These are phyloP conservation scores for Ulota crispa DNA, from an alignment of 225 moss, liverwort and hornwort genomes.

Conservation along the genomic window DNA sequence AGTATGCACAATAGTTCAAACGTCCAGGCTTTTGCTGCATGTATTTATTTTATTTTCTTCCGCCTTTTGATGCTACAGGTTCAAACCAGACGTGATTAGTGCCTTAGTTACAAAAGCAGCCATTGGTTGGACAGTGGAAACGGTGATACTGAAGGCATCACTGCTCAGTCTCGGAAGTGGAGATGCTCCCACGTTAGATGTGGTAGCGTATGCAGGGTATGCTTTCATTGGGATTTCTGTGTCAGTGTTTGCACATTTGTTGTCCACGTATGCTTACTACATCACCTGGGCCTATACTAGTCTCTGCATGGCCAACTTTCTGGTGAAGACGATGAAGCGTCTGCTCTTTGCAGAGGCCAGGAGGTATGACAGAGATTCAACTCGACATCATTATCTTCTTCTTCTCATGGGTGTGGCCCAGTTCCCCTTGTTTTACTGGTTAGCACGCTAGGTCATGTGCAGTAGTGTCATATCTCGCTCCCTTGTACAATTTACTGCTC, in stretches of 20 bases:
- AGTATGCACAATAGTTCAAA: neutral
- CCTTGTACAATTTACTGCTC: constrained; percentile 24
- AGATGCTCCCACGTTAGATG: constrained; percentile 78
- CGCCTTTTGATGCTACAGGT: constrained; percentile 46
- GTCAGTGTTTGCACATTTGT: constrained; percentile 57
- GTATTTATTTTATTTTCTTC: neutral
- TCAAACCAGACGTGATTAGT: constrained; percentile 79
- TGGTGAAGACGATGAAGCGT: constrained; percentile 95
- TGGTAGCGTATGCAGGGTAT: constrained; percentile 90
- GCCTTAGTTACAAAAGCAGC: constrained; percentile 79
- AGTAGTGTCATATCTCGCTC: neutral
- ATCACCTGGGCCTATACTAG: constrained; percentile 69
- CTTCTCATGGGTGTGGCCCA: constrained; percentile 82
- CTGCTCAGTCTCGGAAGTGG: constrained; percentile 74
- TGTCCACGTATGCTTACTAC: constrained; percentile 75
- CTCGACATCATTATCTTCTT: constrained; percentile 82
- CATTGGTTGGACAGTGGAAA: constrained; percentile 74
- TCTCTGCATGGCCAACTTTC: constrained; percentile 83
- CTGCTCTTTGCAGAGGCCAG: constrained; percentile 87
- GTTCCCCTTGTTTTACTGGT: constrained; percentile 85
- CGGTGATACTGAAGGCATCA: constrained; percentile 59
- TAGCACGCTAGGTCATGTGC: constrained; percentile 56
- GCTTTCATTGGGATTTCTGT: constrained; percentile 83
- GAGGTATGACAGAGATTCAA: constrained; percentile 94
- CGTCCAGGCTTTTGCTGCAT: neutral